A percentile compares a stretch with the other conserved stretches of the same genome.
These are phyloP conservation scores for Lithohypha guttulata DNA, from an alignment of 2,329 filamentous ascomycete species.

Conservation along the genomic window DNA sequence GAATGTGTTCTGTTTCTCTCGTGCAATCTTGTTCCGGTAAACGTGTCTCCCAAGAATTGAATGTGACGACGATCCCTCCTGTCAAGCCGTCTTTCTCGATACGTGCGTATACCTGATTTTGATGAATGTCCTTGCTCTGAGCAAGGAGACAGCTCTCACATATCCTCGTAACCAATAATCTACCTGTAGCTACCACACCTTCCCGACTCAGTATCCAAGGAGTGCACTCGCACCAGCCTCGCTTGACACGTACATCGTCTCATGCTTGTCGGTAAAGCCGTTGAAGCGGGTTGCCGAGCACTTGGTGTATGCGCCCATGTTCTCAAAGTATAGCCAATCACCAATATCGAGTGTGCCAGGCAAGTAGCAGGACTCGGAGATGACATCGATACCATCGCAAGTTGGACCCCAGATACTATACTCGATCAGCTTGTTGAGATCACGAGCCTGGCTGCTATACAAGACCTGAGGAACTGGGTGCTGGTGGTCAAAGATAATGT, in stretches of 20 bases:
- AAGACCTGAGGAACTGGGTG: conserved; percentile 76
- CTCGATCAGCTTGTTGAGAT: conserved; percentile 50
- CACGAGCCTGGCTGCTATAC: conserved; percentile 46
- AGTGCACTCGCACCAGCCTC: conserved; percentile 76
- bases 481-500: conserved; percentile 99
- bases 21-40: no score
- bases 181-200: no score
- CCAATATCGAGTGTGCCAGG: conserved; percentile 72
- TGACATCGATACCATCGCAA: conserved; percentile 94
- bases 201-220: conserved; percentile 42
- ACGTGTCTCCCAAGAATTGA: no score
- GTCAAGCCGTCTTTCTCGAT: no score
- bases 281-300: conserved; percentile 98
- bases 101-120: no score
- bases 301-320: conserved; percentile 98
- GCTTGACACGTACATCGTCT: conserved; percentile 89
- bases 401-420: conserved; percentile 98
- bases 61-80: no score
- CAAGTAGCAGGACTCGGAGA: conserved; percentile 70
- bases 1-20: no score
- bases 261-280: conserved; percentile 84
- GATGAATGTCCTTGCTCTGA: no score
- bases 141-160: no score
- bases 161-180: no score
- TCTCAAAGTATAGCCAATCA: conserved; percentile 97